phyloP scores from a whole-genome alignment of 1,284 basidiomycete genomes.

The Trichosporon ovoides region DNA sequence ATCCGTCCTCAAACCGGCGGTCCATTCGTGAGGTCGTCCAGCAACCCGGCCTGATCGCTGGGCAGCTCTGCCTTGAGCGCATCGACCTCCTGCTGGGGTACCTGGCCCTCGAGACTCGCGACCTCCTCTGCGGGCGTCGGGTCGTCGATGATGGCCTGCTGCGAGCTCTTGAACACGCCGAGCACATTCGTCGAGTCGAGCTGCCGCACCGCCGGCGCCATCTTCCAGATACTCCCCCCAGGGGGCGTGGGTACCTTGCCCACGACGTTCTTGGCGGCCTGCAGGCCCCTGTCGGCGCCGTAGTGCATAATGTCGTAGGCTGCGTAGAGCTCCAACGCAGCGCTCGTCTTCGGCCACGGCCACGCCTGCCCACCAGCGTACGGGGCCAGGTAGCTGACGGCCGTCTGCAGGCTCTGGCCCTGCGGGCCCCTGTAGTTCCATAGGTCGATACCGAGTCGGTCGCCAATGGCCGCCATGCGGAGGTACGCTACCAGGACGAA shows the following conservation, averaged over 20 bases:
- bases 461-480: slow-evolving; percentile 10
- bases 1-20: neutral
- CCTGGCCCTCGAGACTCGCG: neutral
- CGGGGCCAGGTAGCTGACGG: slow-evolving; percentile 10
- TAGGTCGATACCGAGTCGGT: slow-evolving; percentile 6
- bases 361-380: slow-evolving; percentile 6
- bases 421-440: slow-evolving; percentile 14
- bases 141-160: neutral
- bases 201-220: slow-evolving; percentile 9
- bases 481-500: slow-evolving; percentile 14
- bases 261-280: slow-evolving; percentile 1
- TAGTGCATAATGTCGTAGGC: slow-evolving; percentile 11
- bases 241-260: slow-evolving; percentile 3
- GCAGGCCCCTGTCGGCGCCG: slow-evolving; percentile 14
- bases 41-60: neutral
- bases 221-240: slow-evolving; percentile 6
- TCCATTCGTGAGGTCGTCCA: neutral
- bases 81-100: neutral
- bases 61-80: slow-evolving; percentile 1
- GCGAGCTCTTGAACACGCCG: neutral
- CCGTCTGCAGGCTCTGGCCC: slow-evolving; percentile 7
- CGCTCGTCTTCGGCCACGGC: neutral
- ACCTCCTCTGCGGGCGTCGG: slow-evolving; percentile 1
- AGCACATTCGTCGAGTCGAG: slow-evolving; percentile 9
- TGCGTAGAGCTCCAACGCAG: neutral